Evolutionary conservation across 2,329 filamentous ascomycete species (phyloP), one percentile per base, ranked within the genome.

Genomic region (Penicillium capsulatum): DNA sequence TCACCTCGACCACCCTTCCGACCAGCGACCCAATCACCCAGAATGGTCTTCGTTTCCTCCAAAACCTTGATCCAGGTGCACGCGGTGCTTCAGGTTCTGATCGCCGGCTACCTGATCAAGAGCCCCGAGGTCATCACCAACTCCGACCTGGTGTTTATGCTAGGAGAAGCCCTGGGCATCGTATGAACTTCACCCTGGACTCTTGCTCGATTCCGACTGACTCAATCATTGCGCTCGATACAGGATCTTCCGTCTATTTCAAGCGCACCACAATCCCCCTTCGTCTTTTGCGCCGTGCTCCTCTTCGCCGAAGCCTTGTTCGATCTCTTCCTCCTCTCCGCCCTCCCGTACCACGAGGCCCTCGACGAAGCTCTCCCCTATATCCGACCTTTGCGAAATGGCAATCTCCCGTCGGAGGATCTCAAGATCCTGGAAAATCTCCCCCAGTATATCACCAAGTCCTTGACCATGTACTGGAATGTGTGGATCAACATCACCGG

Each of bases 91-190:
- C 86, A 95, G 68, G 67, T 95, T 50, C 86, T 86, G 4, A 72
- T 92, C 34, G 88, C 83, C 55, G 89, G 83, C 67, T 87, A 92
- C 71, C 84, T 96, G 69, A 74, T 94, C 55, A 83, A 79, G 29
- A 81, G 76, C 42, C 90, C 90, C 4, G 69, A 71, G 45, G 74
- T 77, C 30, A 74, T 96, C 55, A 80, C 85, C 34, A 83, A 91
- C 59, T 87, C 94, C 57, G 81, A 83, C 36, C 65, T 94, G 15
- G 86, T 95, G 33, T 86, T 80, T 53, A 76, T 95, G 19, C 69
- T 95, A 17, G 88, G 88, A 38, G 84, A 94, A 65, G 80, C 86
- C 37, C 86, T 94, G 80, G 80, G 83, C 53, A 77, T 95, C 62
- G 87, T 91, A 73, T 26, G 40, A 33, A 15, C 26, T 31, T 15